These are phyloP conservation scores for Phlegmacium glaucopus DNA, from an alignment of 768 basidiomycete genomes.

Conservation along the genomic window DNA sequence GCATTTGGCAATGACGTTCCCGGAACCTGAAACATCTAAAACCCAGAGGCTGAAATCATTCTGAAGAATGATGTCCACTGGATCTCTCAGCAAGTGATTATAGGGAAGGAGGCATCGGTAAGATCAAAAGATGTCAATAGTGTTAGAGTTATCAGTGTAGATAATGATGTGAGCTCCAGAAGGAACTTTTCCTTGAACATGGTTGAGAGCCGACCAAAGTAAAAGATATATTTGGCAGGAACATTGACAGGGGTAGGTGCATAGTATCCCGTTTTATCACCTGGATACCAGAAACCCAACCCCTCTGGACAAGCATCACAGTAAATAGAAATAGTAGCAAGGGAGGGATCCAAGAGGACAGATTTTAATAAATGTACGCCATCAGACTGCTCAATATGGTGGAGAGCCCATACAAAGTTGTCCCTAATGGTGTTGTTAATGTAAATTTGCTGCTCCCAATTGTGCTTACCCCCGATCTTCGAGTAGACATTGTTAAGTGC, in stretches of 20 bases:
- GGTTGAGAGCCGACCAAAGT: constrained; percentile 7
- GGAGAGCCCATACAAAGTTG: constrained; percentile 28
- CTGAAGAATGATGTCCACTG: constrained; percentile 22
- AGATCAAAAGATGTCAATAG: neutral
- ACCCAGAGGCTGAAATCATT: constrained; percentile 19
- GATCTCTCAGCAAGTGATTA: neutral
- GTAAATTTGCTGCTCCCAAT: too few relatives aligned
- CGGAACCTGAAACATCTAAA: constrained; percentile 24
- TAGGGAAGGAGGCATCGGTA: neutral
- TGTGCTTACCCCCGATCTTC: neutral
- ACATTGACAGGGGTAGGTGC: too few relatives aligned
- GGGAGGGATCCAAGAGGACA: constrained; percentile 4
- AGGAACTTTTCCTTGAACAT: neutral
- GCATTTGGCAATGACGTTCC: constrained; percentile 32
- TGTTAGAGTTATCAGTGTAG: neutral
- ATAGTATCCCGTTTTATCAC: too few relatives aligned
- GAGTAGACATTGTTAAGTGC: neutral
- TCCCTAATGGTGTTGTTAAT: too few relatives aligned
- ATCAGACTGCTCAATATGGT: constrained; percentile 9
- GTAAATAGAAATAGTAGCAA: constrained; percentile 9
- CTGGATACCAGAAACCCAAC: constrained; percentile 22
- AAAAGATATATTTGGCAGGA: constrained; percentile 22
- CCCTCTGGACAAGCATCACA: constrained; percentile 19
- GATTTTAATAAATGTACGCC: constrained; percentile 19
- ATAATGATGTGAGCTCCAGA: neutral